Base-by-base conservation (phyloP, 176 grass and related monocot genomes). In the Echinochloa phyllopogon region DNA sequence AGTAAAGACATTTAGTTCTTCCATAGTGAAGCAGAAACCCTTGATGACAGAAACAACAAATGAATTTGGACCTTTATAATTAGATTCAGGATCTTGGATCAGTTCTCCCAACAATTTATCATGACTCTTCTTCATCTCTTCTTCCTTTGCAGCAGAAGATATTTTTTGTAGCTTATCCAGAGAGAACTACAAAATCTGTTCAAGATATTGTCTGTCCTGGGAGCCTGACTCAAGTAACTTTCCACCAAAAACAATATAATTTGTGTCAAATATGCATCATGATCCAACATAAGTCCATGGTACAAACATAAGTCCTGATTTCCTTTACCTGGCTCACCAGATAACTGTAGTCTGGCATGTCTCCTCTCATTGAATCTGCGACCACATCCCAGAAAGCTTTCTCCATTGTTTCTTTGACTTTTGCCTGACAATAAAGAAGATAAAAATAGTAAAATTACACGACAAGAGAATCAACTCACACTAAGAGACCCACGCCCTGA, bases 311-410 rank as follows among this genome's bases (percentile, higher is more conserved):
- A n/a, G n/a, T n/a, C 75, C 87, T 88, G 44, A 95, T 85, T 88
- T 98, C 96, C 89, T 98, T 98, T 83, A 92, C 87, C 70, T 95
- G 83, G 82, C 73, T 82, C 60, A 98, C 57, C 61, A 98, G 60
- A 84, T 87, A 84, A 74, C 87, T 83, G 27, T 95, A 95, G 65
- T 98, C 89, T 55, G 96, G 93, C 51, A 69, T 75, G 70, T 95
- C 96, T 85, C 85, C 89, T 90, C 78, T 88, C 73, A 95, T 58
- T 51, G 89, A 90, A 76, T 92, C 82, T 38, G 86, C 77, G 67
- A 98, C 80, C 75, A 80, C 57, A 41, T 98, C 96, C 96, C 93
- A 98, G 84, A 95, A 95, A 73, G 96, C 93, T 85, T 87, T 95
- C 87, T 98, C 91, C 93, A 98, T 94, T 68, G 87, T 85, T 85